These are phyloP conservation scores for Teratosphaeria viscida DNA, from an alignment of 2,329 filamentous ascomycete species.

Conservation along the genomic window DNA sequence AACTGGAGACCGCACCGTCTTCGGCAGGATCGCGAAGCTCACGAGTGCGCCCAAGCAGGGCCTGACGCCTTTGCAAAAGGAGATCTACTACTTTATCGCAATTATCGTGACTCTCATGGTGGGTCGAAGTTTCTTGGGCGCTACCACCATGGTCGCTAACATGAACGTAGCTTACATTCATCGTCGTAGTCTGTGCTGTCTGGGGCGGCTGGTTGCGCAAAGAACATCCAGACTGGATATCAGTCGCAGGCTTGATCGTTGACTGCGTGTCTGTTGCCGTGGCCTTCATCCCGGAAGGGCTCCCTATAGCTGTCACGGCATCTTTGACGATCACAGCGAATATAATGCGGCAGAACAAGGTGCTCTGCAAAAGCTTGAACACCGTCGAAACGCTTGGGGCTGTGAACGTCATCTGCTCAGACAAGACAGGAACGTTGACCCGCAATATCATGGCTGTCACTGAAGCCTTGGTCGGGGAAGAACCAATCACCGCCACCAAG, in stretches of 20 bases:
- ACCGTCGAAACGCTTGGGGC: slow-evolving; percentile 59
- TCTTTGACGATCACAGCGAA: slow-evolving; percentile 67
- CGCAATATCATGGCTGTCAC: slow-evolving; percentile 61
- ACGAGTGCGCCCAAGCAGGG: slow-evolving; percentile 59
- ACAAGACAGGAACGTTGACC: slow-evolving; percentile 55
- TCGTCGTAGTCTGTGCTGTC: slow-evolving; percentile 3
- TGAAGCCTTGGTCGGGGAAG: slow-evolving; percentile 51
- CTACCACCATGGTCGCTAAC: background rate
- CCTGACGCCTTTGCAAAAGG: slow-evolving; percentile 59
- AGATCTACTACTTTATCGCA: slow-evolving; percentile 61
- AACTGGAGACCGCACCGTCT: slow-evolving; percentile 63
- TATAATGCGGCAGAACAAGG: slow-evolving; percentile 65
- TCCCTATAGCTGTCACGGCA: slow-evolving; percentile 56
- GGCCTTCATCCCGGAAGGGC: slow-evolving; percentile 65
- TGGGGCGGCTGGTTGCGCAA: slow-evolving; percentile 62
- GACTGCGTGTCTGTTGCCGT: slow-evolving; percentile 59
- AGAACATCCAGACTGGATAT: slow-evolving; percentile 59
- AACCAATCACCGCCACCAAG: slow-evolving; percentile 39
- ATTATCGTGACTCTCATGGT: slow-evolving; percentile 52
- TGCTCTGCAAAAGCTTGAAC: slow-evolving; percentile 70
- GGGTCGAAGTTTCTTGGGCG: background rate
- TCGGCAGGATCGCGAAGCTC: slow-evolving; percentile 61
- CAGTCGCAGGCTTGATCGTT: slow-evolving; percentile 61
- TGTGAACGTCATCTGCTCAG: slow-evolving; percentile 57
- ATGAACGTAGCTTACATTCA: background rate